Conservation (phyloP, 1,139 yeast species). For the Spathaspora sp. region DNA sequence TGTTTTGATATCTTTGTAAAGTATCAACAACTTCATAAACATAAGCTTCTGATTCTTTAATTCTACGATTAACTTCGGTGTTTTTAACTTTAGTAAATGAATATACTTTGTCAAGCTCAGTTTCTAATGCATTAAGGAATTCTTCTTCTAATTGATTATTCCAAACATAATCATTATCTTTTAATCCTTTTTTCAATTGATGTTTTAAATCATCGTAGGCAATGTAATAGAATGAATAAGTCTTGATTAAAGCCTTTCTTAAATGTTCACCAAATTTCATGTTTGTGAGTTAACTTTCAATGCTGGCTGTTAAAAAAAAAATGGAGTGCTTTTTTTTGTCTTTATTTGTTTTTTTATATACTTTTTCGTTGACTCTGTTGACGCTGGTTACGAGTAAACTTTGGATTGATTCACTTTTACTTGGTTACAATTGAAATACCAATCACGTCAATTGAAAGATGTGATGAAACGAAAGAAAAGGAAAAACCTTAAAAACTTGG, state of each 20-base stretch:
- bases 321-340: not conserved
- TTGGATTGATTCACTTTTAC: not conserved
- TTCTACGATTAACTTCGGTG: constrained; percentile 78
- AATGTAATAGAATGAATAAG: constrained; percentile 86
- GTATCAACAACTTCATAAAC: constrained; percentile 64
- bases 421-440: not conserved
- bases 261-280: constrained; percentile 83
- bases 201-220: constrained; percentile 88
- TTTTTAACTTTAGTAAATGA: constrained; percentile 86
- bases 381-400: not conserved
- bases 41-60: constrained; percentile 72
- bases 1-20: constrained; percentile 19
- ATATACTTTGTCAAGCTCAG: constrained; percentile 86
- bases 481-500: not conserved
- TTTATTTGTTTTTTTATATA: not conserved
- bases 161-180: constrained; percentile 61
- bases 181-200: constrained; percentile 66
- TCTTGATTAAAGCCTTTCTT: constrained; percentile 71
- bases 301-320: not conserved
- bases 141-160: constrained; percentile 74
- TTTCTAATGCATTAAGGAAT: constrained; percentile 70
- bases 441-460: not conserved
- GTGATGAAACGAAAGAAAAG: not conserved
- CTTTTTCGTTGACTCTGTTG: not conserved
- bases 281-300: not conserved